Conservation (phyloP, 2,329 filamentous ascomycete species). For the Trichoderma sp. region DNA sequence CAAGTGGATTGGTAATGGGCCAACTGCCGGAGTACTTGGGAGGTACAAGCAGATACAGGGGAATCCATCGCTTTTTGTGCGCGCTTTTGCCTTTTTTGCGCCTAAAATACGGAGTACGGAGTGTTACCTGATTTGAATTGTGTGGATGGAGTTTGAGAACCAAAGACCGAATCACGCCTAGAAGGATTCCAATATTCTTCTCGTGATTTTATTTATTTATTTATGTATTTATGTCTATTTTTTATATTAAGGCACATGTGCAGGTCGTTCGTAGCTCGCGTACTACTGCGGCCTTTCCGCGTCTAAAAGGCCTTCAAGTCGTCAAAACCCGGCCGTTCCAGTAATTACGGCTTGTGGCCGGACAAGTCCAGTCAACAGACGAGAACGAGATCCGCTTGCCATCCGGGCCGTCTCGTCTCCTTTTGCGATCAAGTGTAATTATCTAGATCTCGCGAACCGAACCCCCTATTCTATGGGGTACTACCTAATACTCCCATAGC, state of each 20-base stretch:
- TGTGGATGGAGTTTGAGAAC: neutral
- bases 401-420: slow-evolving; percentile 4
- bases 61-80: neutral
- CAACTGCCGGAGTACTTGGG: neutral
- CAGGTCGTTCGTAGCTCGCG: neutral
- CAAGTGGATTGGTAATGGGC: slow-evolving; percentile 5
- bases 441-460: neutral
- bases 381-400: neutral
- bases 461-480: slow-evolving; percentile 9
- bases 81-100: neutral
- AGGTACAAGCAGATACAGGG: neutral
- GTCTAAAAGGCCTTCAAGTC: neutral
- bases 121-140: neutral
- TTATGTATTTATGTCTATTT: neutral
- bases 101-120: neutral
- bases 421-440: neutral
- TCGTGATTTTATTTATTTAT: neutral
- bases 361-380: neutral
- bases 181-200: neutral
- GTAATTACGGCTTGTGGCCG: slow-evolving; percentile 13
- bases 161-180: neutral
- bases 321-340: neutral
- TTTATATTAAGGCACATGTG: neutral
- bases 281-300: neutral
- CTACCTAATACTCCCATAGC: neutral